A percentile compares a stretch with the other conserved stretches of the same genome.
phyloP scores from a whole-genome alignment of 164 flowering plant species.

The Platanus orientalis region DNA sequence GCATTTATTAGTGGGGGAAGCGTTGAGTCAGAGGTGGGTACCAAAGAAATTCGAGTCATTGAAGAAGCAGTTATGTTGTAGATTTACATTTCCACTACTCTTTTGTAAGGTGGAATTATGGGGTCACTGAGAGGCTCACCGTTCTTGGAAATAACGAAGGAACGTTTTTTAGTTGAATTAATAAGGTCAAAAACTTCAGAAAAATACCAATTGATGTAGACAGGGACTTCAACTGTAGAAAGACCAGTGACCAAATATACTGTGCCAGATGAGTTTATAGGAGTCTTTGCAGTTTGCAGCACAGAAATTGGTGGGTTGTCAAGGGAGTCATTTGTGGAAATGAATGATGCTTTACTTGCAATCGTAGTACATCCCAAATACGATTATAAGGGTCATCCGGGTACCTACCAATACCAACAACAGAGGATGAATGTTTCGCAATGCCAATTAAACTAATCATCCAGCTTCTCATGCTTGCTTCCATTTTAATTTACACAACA shows the following conservation, averaged over 20 bases:
- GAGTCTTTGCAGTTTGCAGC: constrained; percentile 28
- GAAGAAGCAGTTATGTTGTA: too few relatives aligned
- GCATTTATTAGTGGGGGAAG: background rate
- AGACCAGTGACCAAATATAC: background rate
- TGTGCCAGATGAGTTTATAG: background rate
- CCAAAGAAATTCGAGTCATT: too few relatives aligned
- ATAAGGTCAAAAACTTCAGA: constrained; percentile 16
- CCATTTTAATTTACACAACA: too few relatives aligned
- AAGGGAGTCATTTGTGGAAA: background rate
- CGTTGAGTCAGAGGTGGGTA: background rate
- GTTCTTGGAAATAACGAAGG: too few relatives aligned
- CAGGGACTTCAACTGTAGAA: too few relatives aligned
- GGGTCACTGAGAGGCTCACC: too few relatives aligned
- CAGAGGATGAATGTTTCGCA: too few relatives aligned
- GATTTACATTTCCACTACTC: background rate
- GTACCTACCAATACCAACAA: too few relatives aligned
- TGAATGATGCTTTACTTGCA: constrained; percentile 5
- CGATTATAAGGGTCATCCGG: constrained; percentile 46
- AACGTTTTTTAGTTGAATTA: too few relatives aligned
- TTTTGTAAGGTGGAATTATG: background rate
- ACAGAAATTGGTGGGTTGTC: constrained; percentile 34
- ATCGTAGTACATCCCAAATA: constrained; percentile 32
- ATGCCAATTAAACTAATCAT: too few relatives aligned
- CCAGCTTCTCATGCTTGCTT: too few relatives aligned
- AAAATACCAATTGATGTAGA: constrained; percentile 15